Evolutionary conservation across 2,329 filamentous ascomycete genomes (phyloP).

Genomic region (Onygenales sp.): DNA sequence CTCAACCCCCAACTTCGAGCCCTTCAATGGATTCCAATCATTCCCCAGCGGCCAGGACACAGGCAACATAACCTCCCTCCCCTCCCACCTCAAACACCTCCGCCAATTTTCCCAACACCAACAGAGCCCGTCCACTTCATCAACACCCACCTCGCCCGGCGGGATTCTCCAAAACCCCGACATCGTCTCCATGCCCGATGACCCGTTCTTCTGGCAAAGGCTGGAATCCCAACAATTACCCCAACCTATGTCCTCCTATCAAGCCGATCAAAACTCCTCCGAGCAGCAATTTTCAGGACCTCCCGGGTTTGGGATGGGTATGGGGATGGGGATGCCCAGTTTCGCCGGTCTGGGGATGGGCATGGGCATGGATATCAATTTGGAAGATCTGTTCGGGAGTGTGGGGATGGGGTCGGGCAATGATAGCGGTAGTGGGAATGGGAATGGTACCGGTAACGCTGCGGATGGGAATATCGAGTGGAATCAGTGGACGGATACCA

Average conservation of each 20-base stretch:
- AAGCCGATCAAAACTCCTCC: not conserved
- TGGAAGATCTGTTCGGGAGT: constrained; percentile 35
- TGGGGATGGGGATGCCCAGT: constrained; percentile 13
- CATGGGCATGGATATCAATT: constrained; percentile 23
- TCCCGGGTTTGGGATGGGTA: constrained; percentile 14
- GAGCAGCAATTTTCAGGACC: not conserved
- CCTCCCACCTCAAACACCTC: not conserved
- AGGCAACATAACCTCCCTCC: not conserved
- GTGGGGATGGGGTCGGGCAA: not conserved
- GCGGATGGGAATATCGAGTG: constrained; percentile 18
- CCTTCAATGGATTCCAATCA: not conserved
- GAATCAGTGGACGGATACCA: constrained; percentile 30
- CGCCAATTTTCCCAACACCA: not conserved
- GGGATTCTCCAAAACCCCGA: not conserved
- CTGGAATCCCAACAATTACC: not conserved
- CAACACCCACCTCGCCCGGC: not conserved
- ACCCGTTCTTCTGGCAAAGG: not conserved
- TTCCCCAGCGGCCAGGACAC: not conserved
- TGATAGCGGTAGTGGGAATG: not conserved
- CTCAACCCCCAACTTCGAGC: not conserved
- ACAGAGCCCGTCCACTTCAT: not conserved
- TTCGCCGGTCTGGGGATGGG: constrained; percentile 12
- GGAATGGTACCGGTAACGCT: not conserved
- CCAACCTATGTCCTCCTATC: not conserved
- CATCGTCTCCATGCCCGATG: not conserved